Base-by-base conservation (phyloP, 2,329 filamentous ascomycete genomes). In the Aureobasidium vineae region DNA sequence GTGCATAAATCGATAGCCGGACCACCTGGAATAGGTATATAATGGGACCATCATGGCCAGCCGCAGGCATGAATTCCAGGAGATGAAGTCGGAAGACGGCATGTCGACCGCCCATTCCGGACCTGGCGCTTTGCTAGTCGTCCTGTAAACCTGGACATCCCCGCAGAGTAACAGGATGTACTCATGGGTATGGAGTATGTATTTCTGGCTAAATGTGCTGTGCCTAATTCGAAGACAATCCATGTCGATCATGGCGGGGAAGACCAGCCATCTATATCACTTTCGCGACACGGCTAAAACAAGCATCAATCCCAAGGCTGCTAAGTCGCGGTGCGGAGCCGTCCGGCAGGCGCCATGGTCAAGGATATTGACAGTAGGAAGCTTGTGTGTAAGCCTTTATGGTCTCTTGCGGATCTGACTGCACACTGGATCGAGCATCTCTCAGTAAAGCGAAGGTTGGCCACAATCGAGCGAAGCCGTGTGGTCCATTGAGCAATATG, bases 191-290 rank as follows among this genome's bases (percentile, higher is more conserved):
- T 43, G 54, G 54, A 59, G 54, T 43, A 21, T 19, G 38, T 61
- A 49, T 21, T 61, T 61, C 21, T 61, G 57, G 57, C 57, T 61
- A 50, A 61, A 61, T 61, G 57, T 50, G 43, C 43, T 38, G 57
- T 61, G 41, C 43, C 57, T 38, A 6, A 38, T 49, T 6, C 33
- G 56, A 60, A 36, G 19, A 23, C 56, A 47, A 49, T 19, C 15
- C 19, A 16, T 61, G 57, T 61, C 57, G 57, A 61, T 61, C 57
- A 61, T 49, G 21, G 41, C n/a, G 41, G 57, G 57, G 57, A 36
- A 36, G n/a, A 49, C 57, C 16, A 19, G 19, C 15, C 40, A 36
- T 23, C 43, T 49, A 19, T 15, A 45, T 45, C 23, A 28, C 21
- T 43, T n/a, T 43, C 21, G 15, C 26, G 23, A 31, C 1, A 41